Evolutionary conservation across 371 early-diverging fungal species (phyloP).

Genomic region (Apophysomyces elegans): DNA sequence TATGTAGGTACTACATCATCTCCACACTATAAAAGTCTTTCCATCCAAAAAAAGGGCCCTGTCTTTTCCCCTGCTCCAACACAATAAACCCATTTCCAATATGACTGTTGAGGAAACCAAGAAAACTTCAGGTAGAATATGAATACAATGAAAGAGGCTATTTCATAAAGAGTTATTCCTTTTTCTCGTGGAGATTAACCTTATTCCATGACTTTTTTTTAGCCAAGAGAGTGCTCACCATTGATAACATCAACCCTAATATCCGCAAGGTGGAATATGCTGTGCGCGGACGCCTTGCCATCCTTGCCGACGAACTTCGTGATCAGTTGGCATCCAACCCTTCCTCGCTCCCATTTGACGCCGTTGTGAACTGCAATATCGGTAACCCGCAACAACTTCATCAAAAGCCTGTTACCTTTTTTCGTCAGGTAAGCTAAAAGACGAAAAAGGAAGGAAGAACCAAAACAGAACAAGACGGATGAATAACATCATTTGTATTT

Average conservation of each 20-base stretch:
- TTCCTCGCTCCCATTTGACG: conserved; percentile 71
- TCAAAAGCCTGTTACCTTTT: conserved; percentile 96
- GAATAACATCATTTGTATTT: conserved; percentile 11
- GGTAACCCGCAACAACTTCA: conserved; percentile 97
- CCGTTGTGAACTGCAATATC: conserved; percentile 92
- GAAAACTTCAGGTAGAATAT: background rate
- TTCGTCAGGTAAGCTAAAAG: conserved; percentile 78
- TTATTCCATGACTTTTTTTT: background rate
- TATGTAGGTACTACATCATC: background rate
- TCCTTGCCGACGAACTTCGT: conserved; percentile 89
- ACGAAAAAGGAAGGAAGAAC: background rate
- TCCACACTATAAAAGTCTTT: background rate
- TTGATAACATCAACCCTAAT: conserved; percentile 72
- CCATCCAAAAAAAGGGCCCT: background rate
- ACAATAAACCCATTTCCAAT: background rate
- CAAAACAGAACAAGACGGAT: conserved; percentile 11
- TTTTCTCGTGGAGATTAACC: too few species aligned
- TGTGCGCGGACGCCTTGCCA: conserved; percentile 95
- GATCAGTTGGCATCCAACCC: conserved; percentile 59
- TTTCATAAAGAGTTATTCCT: too few species aligned
- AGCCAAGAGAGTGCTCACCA: conserved; percentile 61
- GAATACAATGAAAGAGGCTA: too few species aligned
- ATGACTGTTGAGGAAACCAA: background rate
- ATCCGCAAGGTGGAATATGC: conserved; percentile 90
- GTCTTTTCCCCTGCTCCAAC: background rate